Evolutionary conservation across 306 rosid genomes (phyloP).

Genomic region (Acacia melanoxylon): DNA sequence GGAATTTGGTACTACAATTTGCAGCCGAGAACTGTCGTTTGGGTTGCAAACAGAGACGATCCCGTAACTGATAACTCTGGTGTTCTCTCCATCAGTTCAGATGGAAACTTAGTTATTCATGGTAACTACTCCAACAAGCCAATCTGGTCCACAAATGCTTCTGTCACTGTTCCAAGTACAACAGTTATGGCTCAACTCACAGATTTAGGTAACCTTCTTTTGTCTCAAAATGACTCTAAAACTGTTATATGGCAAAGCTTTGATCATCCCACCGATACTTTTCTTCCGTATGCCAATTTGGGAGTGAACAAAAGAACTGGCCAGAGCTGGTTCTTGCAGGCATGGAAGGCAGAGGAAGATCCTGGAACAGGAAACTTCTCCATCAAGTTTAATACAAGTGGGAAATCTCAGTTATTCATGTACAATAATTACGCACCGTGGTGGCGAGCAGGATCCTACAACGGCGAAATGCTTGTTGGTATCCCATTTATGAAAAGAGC

Average conservation of each 20-base stretch:
- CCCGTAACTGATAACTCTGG: background rate
- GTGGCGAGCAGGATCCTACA: slow-evolving; percentile 23
- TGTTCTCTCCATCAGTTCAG: background rate
- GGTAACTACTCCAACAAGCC: background rate
- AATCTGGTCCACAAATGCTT: background rate
- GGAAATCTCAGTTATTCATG: background rate
- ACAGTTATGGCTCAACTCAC: background rate
- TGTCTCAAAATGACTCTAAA: no score
- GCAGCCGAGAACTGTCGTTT: background rate
- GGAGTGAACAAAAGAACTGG: slow-evolving; percentile 28
- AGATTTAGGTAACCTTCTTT: background rate
- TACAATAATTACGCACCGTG: background rate
- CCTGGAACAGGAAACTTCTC: slow-evolving; percentile 15
- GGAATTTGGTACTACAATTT: background rate
- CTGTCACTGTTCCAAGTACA: background rate
- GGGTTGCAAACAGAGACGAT: background rate
- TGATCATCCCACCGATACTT: background rate
- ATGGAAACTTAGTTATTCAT: background rate
- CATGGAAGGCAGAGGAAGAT: slow-evolving; percentile 27
- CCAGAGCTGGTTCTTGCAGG: background rate
- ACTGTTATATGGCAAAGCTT: background rate
- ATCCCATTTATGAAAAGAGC: background rate
- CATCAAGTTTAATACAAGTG: background rate
- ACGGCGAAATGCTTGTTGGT: background rate
- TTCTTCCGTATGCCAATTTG: background rate